These are phyloP conservation scores for Candida freyschussii DNA, from an alignment of 1,139 yeast species.

Conservation along the genomic window DNA sequence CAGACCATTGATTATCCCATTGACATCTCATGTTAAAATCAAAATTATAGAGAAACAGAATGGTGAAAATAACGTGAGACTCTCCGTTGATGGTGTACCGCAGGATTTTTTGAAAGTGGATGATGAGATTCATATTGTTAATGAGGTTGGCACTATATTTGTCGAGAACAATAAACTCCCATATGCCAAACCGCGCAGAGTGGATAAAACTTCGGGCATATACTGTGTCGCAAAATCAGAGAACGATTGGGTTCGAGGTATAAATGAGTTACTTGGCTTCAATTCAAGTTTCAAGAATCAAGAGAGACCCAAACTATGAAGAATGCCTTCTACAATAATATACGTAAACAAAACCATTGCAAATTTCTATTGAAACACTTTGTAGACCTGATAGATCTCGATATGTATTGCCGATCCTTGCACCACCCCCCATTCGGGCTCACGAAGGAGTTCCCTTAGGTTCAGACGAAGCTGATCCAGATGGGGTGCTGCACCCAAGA, in stretches of 20 bases:
- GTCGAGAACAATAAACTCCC: conserved; percentile 42
- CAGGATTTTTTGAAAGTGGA: conserved; percentile 66
- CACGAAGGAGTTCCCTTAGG: conserved; percentile 81
- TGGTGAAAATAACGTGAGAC: conserved; percentile 39
- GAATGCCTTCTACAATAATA: too few species aligned
- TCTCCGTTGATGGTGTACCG: conserved; percentile 78
- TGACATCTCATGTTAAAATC: conserved; percentile 63
- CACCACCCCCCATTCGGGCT: conserved; percentile 76
- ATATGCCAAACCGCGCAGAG: conserved; percentile 16
- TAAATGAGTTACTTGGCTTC: conserved; percentile 83
- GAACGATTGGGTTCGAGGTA: conserved; percentile 88
- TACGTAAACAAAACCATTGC: too few species aligned
- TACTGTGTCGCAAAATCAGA: conserved; percentile 83
- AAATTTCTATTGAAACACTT: too few species aligned
- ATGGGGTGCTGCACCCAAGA: conserved; percentile 85
- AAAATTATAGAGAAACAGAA: conserved; percentile 40
- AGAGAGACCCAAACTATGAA: conserved; percentile 2
- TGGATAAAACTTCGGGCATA: conserved; percentile 48
- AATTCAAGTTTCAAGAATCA: conserved; percentile 66
- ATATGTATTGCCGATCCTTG: conserved; percentile 71
- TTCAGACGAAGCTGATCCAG: conserved; percentile 41
- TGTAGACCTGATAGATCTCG: too few species aligned
- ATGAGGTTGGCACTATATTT: conserved; percentile 53
- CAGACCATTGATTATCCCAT: conserved; percentile 79
- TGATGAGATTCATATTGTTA: conserved; percentile 70